Evolutionary conservation across 768 basidiomycete genomes (phyloP), one percentile per base, ranked within the genome.

Genomic region (Macrolepiota dolichaula): DNA sequence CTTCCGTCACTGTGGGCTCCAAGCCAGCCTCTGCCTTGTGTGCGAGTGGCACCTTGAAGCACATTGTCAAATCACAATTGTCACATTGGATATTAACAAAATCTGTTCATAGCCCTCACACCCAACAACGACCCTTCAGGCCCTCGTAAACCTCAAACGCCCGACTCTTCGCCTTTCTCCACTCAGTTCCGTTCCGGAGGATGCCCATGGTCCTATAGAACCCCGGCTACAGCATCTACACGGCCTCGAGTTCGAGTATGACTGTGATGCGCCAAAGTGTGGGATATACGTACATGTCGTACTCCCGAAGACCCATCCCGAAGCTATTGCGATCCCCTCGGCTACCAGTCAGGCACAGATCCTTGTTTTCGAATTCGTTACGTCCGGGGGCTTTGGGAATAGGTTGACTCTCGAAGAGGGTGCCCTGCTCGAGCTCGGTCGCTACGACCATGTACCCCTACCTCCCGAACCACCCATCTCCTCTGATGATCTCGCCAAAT

Each of bases 101-200:
- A n/a, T 44, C 22, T 46, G 36, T 51, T 55, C 57, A 19, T 65
- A 94, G 92, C 72, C 85, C 32, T 82, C 87, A 10, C 89, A 94
- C 68, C 86, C 94, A 0, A 96, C 95, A 0, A 98, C 95, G 0
- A 96, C 95, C 1, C 79, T 98, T 0, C 95, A 97, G 75, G 95
- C 95, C 0, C 81, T 96, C 36, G 94, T 97, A 64, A 98, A 97
- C 70, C 85, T 97, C 66, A 96, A 96, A 70, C 85, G 95, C 4
- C 95, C 95, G 0, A 87, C 92, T 1, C 81, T 98, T 36, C 84
- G 88, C 12, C 83, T 96, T 3, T 87, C 86, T 7, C 92, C 88
- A 0, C 77, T 91, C 19, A 67, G 79, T 3, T 68, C 81, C 13
- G 68, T 77, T 1, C 76, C 79, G 37, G 82, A 85, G 27, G 80